phyloP scores from a whole-genome alignment of 306 rosid species.

The Sphenostylis stenocarpa region DNA sequence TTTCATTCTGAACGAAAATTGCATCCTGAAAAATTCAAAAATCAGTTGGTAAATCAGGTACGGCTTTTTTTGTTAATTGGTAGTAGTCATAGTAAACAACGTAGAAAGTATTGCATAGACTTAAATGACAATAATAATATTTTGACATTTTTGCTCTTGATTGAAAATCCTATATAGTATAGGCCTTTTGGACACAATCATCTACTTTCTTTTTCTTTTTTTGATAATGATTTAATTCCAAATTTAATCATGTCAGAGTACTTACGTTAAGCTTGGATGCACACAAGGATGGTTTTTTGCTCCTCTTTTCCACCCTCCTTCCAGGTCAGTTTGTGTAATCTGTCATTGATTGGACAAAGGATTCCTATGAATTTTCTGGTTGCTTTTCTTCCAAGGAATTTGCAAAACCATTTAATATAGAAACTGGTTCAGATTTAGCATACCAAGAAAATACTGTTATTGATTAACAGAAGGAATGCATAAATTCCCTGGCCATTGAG shows the following conservation, averaged over 20 bases:
- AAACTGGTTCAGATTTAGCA: not conserved
- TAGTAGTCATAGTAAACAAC: not conserved
- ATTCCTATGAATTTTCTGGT: not conserved
- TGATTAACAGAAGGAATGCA: not conserved
- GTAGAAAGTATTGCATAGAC: not conserved
- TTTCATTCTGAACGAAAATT: slow-evolving; percentile 90
- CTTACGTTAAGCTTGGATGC: slow-evolving; percentile 83
- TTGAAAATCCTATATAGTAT: slow-evolving; percentile 25
- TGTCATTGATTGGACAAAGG: slow-evolving; percentile 13
- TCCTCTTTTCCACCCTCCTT: slow-evolving; percentile 58
- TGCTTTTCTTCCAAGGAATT: slow-evolving; percentile 1
- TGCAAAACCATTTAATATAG: slow-evolving; percentile 10
- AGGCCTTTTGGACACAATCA: not conserved
- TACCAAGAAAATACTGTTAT: not conserved
- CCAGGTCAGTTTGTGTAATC: slow-evolving; percentile 56
- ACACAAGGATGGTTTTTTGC: slow-evolving; percentile 92
- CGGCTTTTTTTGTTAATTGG: not conserved
- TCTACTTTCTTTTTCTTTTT: not conserved
- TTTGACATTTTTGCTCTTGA: not conserved
- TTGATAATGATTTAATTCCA: slow-evolving; percentile 22
- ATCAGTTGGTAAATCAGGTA: slow-evolving; percentile 90
- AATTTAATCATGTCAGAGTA: slow-evolving; percentile 53
- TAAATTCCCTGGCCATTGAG: not conserved
- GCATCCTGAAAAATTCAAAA: slow-evolving; percentile 94
- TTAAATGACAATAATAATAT: not conserved